These are phyloP conservation scores for Hypoxylon cercidicola DNA, from an alignment of 495 filamentous ascomycete species.

Conservation along the genomic window DNA sequence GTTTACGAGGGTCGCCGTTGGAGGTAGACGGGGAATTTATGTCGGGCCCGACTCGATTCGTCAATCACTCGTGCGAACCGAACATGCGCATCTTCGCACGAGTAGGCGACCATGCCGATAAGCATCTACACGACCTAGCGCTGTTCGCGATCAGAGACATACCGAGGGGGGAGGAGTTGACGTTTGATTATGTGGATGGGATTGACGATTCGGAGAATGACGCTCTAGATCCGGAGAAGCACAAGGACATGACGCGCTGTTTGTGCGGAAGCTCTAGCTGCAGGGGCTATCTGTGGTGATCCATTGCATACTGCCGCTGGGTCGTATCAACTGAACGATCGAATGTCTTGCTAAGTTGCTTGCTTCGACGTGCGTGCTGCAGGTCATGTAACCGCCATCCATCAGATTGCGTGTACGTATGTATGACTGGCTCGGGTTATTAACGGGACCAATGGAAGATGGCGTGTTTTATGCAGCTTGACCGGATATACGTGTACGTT, in stretches of 20 bases:
- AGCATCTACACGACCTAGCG: conserved; percentile 82
- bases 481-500: too few relatives aligned
- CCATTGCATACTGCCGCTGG: neutral
- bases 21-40: conserved; percentile 67
- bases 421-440: too few relatives aligned
- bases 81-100: conserved; percentile 86
- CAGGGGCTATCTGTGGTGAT: conserved; percentile 73
- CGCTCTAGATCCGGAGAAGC: conserved; percentile 60
- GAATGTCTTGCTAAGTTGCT: too few relatives aligned
- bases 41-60: conserved; percentile 71
- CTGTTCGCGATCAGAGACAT: conserved; percentile 84
- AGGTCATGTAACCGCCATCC: too few relatives aligned
- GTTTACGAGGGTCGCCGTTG: conserved; percentile 53
- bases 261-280: conserved; percentile 74
- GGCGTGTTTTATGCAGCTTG: too few relatives aligned
- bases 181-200: conserved; percentile 84
- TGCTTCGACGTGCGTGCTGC: too few relatives aligned
- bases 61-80: conserved; percentile 78
- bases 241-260: conserved; percentile 66
- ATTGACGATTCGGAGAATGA: conserved; percentile 58
- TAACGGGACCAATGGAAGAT: too few relatives aligned
- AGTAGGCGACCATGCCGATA: conserved; percentile 78
- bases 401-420: too few relatives aligned
- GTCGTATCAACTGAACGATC: neutral
- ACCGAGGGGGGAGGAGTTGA: conserved; percentile 74